phyloP scores from a whole-genome alignment of 345 rosid genomes.

The Linum usitatissimum region DNA sequence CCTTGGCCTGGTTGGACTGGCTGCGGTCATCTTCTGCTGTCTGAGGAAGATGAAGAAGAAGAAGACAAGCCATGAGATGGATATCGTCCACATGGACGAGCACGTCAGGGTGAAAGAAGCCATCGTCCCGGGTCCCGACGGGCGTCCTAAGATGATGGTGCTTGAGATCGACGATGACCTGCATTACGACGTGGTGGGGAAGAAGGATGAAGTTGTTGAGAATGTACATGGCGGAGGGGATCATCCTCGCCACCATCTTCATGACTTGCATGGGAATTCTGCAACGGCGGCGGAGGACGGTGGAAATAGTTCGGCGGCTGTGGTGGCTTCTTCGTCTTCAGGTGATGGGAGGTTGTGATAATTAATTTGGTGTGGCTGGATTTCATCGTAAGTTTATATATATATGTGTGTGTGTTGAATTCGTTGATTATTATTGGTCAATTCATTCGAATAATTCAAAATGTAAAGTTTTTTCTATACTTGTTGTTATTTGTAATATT shows the following conservation, averaged over 20 bases:
- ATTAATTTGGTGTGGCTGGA: too few species aligned
- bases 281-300: background rate
- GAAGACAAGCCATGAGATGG: background rate
- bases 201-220: background rate
- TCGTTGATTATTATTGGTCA: too few species aligned
- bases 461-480: too few species aligned
- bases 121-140: slow-evolving; percentile 1
- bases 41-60: slow-evolving; percentile 5
- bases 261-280: background rate
- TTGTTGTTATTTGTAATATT: too few species aligned
- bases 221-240: background rate
- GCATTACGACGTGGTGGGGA: background rate
- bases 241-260: background rate
- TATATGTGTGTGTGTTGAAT: too few species aligned
- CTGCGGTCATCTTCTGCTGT: background rate
- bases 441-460: too few species aligned
- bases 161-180: slow-evolving; percentile 1
- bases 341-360: background rate
- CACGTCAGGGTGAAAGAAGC: slow-evolving; percentile 3
- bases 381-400: too few species aligned
- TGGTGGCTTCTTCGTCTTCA: background rate
- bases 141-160: background rate
- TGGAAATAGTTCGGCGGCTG: background rate
- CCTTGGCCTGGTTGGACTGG: background rate
- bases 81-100: background rate